A percentile compares a stretch with the other conserved stretches of the same genome.
Evolutionary conservation across 1,284 basidiomycete species (phyloP).

Genomic region (Melanopsichium pennsylvanicum): DNA sequence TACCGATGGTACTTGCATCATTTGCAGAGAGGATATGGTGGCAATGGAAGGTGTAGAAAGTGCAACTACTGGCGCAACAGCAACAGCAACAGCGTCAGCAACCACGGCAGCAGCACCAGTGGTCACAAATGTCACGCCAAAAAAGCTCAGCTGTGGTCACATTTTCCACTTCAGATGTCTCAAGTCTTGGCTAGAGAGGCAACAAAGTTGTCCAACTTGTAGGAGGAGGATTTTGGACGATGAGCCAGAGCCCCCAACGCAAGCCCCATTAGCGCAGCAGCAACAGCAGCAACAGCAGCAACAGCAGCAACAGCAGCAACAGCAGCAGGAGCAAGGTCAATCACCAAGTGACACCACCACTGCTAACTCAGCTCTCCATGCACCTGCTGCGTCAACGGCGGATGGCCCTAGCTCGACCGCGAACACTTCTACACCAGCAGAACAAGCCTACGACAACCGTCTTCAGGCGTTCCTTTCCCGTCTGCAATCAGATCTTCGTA

Average conservation of each 20-base stretch:
- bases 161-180: constrained; percentile 98
- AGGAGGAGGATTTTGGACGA: constrained; percentile 83
- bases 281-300: constrained; percentile 1
- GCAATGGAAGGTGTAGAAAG: constrained; percentile 1
- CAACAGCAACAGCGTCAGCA: too few species aligned
- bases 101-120: neutral
- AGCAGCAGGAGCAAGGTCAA: neutral
- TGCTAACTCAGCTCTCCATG: too few species aligned
- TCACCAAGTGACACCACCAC: neutral
- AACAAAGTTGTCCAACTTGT: constrained; percentile 92
- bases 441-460: constrained; percentile 15
- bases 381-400: too few species aligned
- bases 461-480: constrained; percentile 40
- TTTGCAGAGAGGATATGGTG: constrained; percentile 95
- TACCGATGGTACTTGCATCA: constrained; percentile 93
- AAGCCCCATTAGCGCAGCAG: neutral
- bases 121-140: constrained; percentile 82
- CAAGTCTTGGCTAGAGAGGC: constrained; percentile 94
- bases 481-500: constrained; percentile 42
- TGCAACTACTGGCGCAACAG: neutral
- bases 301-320: constrained; percentile 7
- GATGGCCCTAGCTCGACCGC: neutral
- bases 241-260: constrained; percentile 16
- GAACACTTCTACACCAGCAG: constrained; percentile 11
- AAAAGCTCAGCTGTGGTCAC: constrained; percentile 94